Conservation (phyloP, 2,329 filamentous ascomycete genomes). For the Dactylellina parvicollis region DNA sequence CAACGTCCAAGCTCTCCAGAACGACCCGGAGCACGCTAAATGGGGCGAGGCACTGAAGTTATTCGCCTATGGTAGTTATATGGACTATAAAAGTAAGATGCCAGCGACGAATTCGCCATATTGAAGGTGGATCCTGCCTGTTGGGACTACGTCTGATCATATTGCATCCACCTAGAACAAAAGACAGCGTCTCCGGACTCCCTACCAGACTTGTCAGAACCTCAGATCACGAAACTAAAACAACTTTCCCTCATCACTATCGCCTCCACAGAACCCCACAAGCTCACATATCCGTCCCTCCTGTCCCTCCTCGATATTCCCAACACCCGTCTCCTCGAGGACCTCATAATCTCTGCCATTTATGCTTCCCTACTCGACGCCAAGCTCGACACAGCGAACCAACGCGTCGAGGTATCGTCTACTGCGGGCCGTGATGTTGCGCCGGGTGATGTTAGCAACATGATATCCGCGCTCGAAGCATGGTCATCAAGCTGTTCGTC, state of each 20-base stretch:
- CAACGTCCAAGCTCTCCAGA: constrained; percentile 77
- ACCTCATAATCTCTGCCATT: constrained; percentile 84
- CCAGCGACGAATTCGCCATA: not conserved
- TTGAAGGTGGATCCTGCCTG: constrained; percentile 54
- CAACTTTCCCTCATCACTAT: constrained; percentile 89
- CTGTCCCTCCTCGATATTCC: constrained; percentile 73
- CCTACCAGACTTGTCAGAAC: constrained; percentile 76
- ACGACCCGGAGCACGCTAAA: constrained; percentile 70
- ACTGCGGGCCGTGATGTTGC: constrained; percentile 86
- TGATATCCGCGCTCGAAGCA: constrained; percentile 74
- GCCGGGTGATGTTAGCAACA: constrained; percentile 74
- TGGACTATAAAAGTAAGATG: constrained; percentile 72
- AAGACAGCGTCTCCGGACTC: constrained; percentile 58
- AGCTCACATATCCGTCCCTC: constrained; percentile 78
- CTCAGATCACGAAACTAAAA: constrained; percentile 84
- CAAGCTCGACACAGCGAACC: constrained; percentile 81
- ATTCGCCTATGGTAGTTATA: constrained; percentile 92
- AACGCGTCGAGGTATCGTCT: constrained; percentile 78
- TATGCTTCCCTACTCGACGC: constrained; percentile 84
- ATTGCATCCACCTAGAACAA: constrained; percentile 32
- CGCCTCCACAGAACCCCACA: constrained; percentile 70
- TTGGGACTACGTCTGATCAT: constrained; percentile 36
- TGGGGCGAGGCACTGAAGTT: constrained; percentile 80
- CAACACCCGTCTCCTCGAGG: constrained; percentile 77
- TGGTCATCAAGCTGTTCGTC: constrained; percentile 83